phyloP scores from a whole-genome alignment of 495 filamentous ascomycete species.

The Rhypophila decipiens region DNA sequence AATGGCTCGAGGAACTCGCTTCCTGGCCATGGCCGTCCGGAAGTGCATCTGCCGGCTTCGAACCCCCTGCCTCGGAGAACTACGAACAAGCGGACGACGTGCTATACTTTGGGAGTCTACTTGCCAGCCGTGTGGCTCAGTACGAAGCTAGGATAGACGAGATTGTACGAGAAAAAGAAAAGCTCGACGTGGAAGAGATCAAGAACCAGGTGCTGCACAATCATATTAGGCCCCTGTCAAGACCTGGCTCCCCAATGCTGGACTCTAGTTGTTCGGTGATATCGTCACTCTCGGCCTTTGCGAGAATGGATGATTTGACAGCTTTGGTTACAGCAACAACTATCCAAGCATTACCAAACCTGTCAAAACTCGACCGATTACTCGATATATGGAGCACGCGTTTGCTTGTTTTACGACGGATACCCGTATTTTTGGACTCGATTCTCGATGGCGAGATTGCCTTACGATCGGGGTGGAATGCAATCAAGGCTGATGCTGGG shows the following conservation, averaged over 20 bases:
- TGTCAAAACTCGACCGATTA: conserved; percentile 63
- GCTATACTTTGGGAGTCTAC: conserved; percentile 64
- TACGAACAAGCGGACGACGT: conserved; percentile 11
- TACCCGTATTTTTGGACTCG: conserved; percentile 61
- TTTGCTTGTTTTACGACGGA: conserved; percentile 62
- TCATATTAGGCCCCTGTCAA: conserved; percentile 55
- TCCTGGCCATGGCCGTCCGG: conserved; percentile 66
- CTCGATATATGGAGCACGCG: conserved; percentile 73
- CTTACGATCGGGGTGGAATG: conserved; percentile 56
- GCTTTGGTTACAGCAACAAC: conserved; percentile 84
- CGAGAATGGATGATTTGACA: conserved; percentile 73
- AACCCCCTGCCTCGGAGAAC: conserved; percentile 33
- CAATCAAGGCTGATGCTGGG: conserved; percentile 36
- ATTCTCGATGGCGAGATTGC: conserved; percentile 58
- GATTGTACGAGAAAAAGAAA: conserved; percentile 71
- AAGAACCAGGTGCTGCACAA: conserved; percentile 82
- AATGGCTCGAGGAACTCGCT: conserved; percentile 73
- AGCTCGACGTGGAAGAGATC: conserved; percentile 79
- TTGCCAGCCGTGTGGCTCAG: conserved; percentile 48
- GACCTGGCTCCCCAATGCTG: conserved; percentile 45
- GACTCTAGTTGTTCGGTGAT: conserved; percentile 32
- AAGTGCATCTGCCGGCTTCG: conserved; percentile 49
- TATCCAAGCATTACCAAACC: conserved; percentile 72
- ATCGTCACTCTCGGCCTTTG: conserved; percentile 43
- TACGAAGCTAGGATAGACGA: conserved; percentile 73